Base-by-base conservation (phyloP, 768 basidiomycete species). In the Pleurotus cornucopiae region DNA sequence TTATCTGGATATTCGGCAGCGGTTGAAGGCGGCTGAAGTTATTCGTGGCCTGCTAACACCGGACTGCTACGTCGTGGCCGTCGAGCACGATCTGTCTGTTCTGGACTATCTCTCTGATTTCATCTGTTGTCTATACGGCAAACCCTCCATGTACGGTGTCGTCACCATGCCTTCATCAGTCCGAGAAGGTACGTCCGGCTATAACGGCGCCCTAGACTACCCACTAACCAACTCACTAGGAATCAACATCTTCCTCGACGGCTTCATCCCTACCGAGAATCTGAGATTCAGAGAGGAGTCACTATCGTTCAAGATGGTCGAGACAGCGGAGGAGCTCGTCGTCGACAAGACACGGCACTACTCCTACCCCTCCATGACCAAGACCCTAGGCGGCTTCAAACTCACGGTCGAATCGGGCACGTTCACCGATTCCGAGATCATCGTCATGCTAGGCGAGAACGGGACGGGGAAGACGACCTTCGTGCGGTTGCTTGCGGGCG, bases 241-340 rank as follows among this genome's bases (percentile, higher is more conserved):
- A 61, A 98, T 99, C 77, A 99, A 99, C 73, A 98, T 98, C 67
- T 99, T 99, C 84, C 79, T 99, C 57, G 97, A 99, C 65, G 97
- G 97, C 41, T 94, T 94, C 76, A 94, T 99, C 62, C 97, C 97
- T 4, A 98, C 96, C 14, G 97, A 98, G 71, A 99, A 99, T 73
- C 72, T 99, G 64, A 92, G 97, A 52, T 98, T 98, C 86, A 86
- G 97, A 26, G 89, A 98, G 61, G 97, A 98, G 64, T 91, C 91
- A 0, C 78, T 98, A 12, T 85, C 91, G 5, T 99, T 99, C 81
- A 98, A 96, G 76, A 98, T 98, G 86, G 84, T 90, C 57, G 97
- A 98, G 70, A 96, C 85, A 13, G 94, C 91, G 13, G 97, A 99
- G 61, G 97, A 99, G 65, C 61, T 96, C 53, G 64, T 91, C 54